Percentiles rank a stretch among this genome's conserved stretches.
Conservation (phyloP, 805 yeast species). For the Saturnispora saitoi region DNA sequence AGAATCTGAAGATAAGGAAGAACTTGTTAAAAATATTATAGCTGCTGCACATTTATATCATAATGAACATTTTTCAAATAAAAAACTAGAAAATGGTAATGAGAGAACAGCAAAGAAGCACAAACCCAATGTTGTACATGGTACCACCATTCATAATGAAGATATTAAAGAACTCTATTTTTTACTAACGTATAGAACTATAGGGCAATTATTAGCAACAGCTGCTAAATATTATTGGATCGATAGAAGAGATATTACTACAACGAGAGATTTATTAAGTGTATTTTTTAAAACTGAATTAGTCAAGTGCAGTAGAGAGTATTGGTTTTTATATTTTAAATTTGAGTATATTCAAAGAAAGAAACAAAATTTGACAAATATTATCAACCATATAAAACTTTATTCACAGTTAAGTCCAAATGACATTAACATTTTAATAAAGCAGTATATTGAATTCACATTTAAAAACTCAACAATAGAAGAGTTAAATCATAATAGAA, state of each 20-base stretch:
- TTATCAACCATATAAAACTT: constrained; percentile 38
- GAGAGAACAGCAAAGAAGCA: not conserved
- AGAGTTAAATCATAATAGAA: constrained; percentile 16
- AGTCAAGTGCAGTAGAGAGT: constrained; percentile 35
- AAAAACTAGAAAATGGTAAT: not conserved
- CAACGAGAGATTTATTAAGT: constrained; percentile 22
- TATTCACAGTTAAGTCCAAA: constrained; percentile 41
- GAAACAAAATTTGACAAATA: constrained; percentile 34
- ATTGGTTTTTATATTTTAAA: constrained; percentile 51
- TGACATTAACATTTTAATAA: constrained; percentile 35
- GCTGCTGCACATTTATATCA: constrained; percentile 13
- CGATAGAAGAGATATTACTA: constrained; percentile 14
- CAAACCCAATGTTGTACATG: not conserved
- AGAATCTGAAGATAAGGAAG: constrained; percentile 7
- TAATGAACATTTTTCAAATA: constrained; percentile 6
- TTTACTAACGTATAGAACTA: constrained; percentile 18
- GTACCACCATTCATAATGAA: constrained; percentile 1
- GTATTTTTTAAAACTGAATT: constrained; percentile 23
- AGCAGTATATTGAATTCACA: constrained; percentile 32
- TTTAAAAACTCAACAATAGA: constrained; percentile 20
- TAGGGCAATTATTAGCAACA: constrained; percentile 24
- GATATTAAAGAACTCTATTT: constrained; percentile 15
- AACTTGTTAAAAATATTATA: constrained; percentile 10
- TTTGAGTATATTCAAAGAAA: constrained; percentile 42
- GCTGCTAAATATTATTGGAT: constrained; percentile 24